Evolutionary conservation across 306 rosid genomes (phyloP), one percentile per base, ranked within the genome.

Genomic region (Cicer arietinum): DNA sequence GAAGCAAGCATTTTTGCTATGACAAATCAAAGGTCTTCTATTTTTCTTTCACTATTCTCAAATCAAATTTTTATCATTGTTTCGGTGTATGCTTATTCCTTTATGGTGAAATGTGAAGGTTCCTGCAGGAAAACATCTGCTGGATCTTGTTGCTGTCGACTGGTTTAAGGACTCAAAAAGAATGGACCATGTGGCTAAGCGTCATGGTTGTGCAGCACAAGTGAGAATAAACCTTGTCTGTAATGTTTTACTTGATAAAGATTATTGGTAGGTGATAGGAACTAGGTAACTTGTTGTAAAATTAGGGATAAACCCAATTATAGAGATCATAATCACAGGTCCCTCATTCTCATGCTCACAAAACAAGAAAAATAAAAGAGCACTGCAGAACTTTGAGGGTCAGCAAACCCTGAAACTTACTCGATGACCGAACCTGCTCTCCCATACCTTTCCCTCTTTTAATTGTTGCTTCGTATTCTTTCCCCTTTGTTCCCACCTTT

Each of bases 131-230:
- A 94, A 94, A 80, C 99, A 90, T 86, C 56, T 94, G 43, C 86
- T 92, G 90, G 99, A 94, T 89, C 99, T 94, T 1, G 96, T 92
- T 73, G 93, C 99, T 44, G 99, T 94, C 69, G 99, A 94, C 85
- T 94, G 99, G 99, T 90, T 94, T 78, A 94, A 90, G 89, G 99
- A 92, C 84, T 85, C 95, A 20, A 94, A 94, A 86, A 88, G 97
- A 84, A 94, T 94, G 89, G 99, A 94, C 79, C 99, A 94, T 74
- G 97, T 94, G 83, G 97, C 88, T 73, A 80, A 81, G 84, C 97
- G 96, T 77, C 96, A 86, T 65, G 99, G 99, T 67, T 90, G 96
- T 85, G 96, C 96, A 53, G 96, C 97, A 39, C 99, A 92, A 77
- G 99, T 94, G 85, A 84, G 92, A 77, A 46, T 37, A 53, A 18